These are phyloP conservation scores for Penicillium palitans DNA, from an alignment of 2,329 filamentous ascomycete species.

Conservation along the genomic window DNA sequence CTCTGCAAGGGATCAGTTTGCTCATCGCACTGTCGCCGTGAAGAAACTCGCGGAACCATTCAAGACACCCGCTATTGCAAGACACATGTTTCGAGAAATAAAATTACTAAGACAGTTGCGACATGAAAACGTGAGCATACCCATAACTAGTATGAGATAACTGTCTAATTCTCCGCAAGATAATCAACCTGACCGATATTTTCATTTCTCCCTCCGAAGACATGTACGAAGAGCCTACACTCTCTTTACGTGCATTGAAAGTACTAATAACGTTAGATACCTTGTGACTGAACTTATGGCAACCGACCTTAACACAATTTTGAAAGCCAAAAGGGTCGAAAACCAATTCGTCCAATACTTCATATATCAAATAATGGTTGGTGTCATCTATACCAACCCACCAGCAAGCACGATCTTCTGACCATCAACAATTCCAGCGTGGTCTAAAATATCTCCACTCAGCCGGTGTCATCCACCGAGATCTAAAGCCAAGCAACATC, in stretches of 20 bases:
- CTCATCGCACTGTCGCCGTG: constrained; percentile 90
- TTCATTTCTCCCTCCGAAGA: constrained; percentile 99
- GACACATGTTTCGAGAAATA: constrained; percentile 93
- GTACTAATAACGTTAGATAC: constrained; percentile 60
- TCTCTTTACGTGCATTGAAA: neutral
- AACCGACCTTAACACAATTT: constrained; percentile 89
- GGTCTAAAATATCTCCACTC: constrained; percentile 99
- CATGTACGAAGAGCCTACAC: constrained; percentile 64
- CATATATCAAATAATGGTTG: constrained; percentile 93
- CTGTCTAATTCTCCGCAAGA: constrained; percentile 51
- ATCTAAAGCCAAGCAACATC: constrained; percentile 98
- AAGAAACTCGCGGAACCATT: constrained; percentile 99
- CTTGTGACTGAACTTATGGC: constrained; percentile 97
- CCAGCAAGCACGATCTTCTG: neutral
- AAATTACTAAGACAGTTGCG: constrained; percentile 94
- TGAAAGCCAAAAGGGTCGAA: constrained; percentile 91
- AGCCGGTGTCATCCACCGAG: constrained; percentile 93
- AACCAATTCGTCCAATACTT: constrained; percentile 99
- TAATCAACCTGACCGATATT: constrained; percentile 97
- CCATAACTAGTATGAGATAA: neutral
- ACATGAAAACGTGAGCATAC: constrained; percentile 80
- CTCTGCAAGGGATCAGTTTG: constrained; percentile 95
- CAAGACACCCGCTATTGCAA: constrained; percentile 95
- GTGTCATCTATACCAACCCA: neutral
- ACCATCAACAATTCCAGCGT: constrained; percentile 59